Percentiles rank a stretch among this genome's conserved stretches.
These are phyloP conservation scores for Monosporascus sp. DNA, from an alignment of 2,329 filamentous ascomycete species.

Conservation along the genomic window DNA sequence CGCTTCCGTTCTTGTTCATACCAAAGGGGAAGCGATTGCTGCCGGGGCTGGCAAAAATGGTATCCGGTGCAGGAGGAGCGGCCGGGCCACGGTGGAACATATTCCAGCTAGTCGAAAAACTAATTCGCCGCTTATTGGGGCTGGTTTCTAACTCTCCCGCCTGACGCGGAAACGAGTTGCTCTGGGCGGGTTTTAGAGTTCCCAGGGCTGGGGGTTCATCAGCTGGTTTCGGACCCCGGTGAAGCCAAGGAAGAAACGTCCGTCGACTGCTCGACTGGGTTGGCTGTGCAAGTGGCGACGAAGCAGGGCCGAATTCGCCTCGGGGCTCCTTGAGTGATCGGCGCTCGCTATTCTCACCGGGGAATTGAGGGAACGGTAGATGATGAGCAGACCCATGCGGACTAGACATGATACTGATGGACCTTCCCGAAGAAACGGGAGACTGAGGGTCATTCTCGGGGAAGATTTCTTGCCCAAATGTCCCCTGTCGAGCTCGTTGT, in stretches of 20 bases:
- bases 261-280: slow-evolving; percentile 38
- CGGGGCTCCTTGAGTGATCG: slow-evolving; percentile 32
- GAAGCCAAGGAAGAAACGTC: slow-evolving; percentile 53
- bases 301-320: slow-evolving; percentile 28
- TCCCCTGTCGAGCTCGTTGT: slow-evolving; percentile 25
- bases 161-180: slow-evolving; percentile 68
- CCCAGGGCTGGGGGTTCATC: slow-evolving; percentile 61
- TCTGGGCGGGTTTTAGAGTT: slow-evolving; percentile 65
- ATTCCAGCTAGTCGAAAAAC: slow-evolving; percentile 52
- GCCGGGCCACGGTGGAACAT: slow-evolving; percentile 51
- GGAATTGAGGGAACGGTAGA: slow-evolving; percentile 48
- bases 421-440: slow-evolving; percentile 53
- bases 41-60: slow-evolving; percentile 16
- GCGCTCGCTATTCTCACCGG: slow-evolving; percentile 40
- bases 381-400: slow-evolving; percentile 57
- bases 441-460: slow-evolving; percentile 50
- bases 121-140: slow-evolving; percentile 51
- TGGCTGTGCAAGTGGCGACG: slow-evolving; percentile 34
- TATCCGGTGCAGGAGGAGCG: slow-evolving; percentile 38
- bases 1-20: slow-evolving; percentile 42
- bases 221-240: slow-evolving; percentile 56
- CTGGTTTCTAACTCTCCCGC: slow-evolving; percentile 50
- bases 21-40: background rate
- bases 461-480: slow-evolving; percentile 30
- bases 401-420: slow-evolving; percentile 54